These are phyloP conservation scores for Calamus simplicifolius DNA, from an alignment of 176 grass and related monocot species.

Conservation along the genomic window DNA sequence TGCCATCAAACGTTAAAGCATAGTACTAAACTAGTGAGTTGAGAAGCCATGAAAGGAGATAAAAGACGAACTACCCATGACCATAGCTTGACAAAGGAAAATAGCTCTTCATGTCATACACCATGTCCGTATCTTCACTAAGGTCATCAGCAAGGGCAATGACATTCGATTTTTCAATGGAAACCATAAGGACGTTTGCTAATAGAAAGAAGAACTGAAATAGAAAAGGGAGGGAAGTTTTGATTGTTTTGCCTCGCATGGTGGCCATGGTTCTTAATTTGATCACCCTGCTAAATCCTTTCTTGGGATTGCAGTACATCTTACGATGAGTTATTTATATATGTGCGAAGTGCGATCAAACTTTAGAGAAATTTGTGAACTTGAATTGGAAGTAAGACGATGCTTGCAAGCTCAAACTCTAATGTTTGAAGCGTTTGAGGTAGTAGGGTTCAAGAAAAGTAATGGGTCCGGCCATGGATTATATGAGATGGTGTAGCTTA, in stretches of 20 bases:
- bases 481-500: too few relatives aligned
- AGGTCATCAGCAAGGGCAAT: not conserved
- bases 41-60: too few relatives aligned
- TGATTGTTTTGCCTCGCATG: slow-evolving; percentile 5
- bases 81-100: too few relatives aligned
- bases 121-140: not conserved
- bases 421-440: too few relatives aligned
- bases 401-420: not conserved
- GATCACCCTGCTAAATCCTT: not conserved
- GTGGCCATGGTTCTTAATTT: slow-evolving; percentile 13
- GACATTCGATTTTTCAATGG: not conserved
- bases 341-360: not conserved
- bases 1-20: too few relatives aligned
- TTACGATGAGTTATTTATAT: not conserved
- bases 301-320: too few relatives aligned
- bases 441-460: too few relatives aligned
- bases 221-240: not conserved
- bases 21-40: too few relatives aligned
- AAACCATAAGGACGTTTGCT: not conserved
- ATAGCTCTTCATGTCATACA: too few relatives aligned
- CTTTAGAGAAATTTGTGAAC: not conserved
- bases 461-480: too few relatives aligned
- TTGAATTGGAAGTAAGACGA: slow-evolving; percentile 27
- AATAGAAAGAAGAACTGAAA: not conserved
- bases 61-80: too few relatives aligned